phyloP scores from a whole-genome alignment of 2,329 filamentous ascomycete genomes.

The Pyrenophora seminiperda region DNA sequence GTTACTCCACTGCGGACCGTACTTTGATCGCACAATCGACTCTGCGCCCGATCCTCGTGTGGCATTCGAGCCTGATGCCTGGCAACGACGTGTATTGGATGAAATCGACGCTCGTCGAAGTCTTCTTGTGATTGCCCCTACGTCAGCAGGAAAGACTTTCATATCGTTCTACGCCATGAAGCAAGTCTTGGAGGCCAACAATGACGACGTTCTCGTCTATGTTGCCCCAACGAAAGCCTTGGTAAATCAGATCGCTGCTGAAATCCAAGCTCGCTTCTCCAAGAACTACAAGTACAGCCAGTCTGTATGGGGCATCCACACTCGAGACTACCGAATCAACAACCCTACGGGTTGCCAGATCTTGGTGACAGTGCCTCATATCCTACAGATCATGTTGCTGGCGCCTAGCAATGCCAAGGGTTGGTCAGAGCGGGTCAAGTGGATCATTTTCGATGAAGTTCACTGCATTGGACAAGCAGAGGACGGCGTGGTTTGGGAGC shows the following conservation, averaged over 20 bases:
- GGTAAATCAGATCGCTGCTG: slow-evolving; percentile 82
- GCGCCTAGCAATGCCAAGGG: slow-evolving; percentile 68
- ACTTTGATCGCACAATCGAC: slow-evolving; percentile 75
- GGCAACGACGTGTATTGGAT: slow-evolving; percentile 76
- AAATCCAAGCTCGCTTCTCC: slow-evolving; percentile 74
- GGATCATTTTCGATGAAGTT: slow-evolving; percentile 83
- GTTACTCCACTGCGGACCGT: slow-evolving; percentile 70
- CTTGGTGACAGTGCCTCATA: slow-evolving; percentile 76
- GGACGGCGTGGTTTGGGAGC: slow-evolving; percentile 79
- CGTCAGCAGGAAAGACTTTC: slow-evolving; percentile 81
- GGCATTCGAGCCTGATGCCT: slow-evolving; percentile 73
- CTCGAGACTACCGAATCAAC: slow-evolving; percentile 75
- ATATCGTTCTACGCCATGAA: slow-evolving; percentile 87
- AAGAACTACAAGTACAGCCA: slow-evolving; percentile 66
- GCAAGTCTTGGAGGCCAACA: slow-evolving; percentile 68
- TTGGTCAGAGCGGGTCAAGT: slow-evolving; percentile 71
- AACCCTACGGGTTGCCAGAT: slow-evolving; percentile 74
- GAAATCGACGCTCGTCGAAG: slow-evolving; percentile 72
- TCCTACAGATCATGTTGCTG: slow-evolving; percentile 76
- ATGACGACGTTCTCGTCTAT: slow-evolving; percentile 75
- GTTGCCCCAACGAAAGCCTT: slow-evolving; percentile 82
- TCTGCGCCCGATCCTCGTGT: slow-evolving; percentile 71
- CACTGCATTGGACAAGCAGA: slow-evolving; percentile 79
- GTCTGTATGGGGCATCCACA: slow-evolving; percentile 80
- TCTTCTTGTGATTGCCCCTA: slow-evolving; percentile 76